Base-by-base conservation (phyloP, 2,329 filamentous ascomycete species). In the Capronia coronata region DNA sequence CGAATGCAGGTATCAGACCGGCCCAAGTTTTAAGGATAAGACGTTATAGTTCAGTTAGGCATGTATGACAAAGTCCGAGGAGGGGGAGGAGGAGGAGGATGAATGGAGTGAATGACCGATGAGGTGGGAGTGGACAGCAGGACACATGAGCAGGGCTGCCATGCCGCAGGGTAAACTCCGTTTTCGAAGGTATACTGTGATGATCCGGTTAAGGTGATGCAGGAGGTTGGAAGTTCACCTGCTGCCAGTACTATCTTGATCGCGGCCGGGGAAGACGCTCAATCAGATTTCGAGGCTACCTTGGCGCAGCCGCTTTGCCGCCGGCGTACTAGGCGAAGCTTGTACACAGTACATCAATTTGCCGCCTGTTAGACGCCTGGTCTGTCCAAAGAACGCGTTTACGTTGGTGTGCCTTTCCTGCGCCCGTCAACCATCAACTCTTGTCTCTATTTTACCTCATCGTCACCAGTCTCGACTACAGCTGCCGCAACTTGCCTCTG, bases 401-500 rank as follows among this genome's bases (percentile, higher is more conserved):
- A 37, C 34, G 14, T 37, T 37, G 34, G 40, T 45, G 43, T 51
- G 51, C 48, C 51, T 54, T 54, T 11, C 43, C 23, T 35, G 38
- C 38, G 34, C 25, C 45, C 48, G 32, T 35, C 39, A 29, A 41
- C 10, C 38, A 22, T 27, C 27, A 21, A 32, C 14, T 44, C 11
- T 4, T n/a, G 39, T 38, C n/a, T 47, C 27, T 21, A 10, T 25
- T 39, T 19, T 10, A 43, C 25, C 32, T 32, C 47, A 49, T 34
- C 47, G 22, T 16, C n/a, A 25, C 19, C 10, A 27, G 3, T 19
- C 19, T 25, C 19, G 6, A 19, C 14, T 13, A 11, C 16, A 18
- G 34, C 6, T 19, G 7, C n/a, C 8, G 4, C 4, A 19, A 13
- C 7, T 18, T 2, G 3, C 34, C 34, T 19, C n/a, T 6, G 6